A percentile compares a stretch with the other conserved stretches of the same genome.
Conservation (phyloP, 352 stramenopile species). For the Phytophthora sojae region DNA sequence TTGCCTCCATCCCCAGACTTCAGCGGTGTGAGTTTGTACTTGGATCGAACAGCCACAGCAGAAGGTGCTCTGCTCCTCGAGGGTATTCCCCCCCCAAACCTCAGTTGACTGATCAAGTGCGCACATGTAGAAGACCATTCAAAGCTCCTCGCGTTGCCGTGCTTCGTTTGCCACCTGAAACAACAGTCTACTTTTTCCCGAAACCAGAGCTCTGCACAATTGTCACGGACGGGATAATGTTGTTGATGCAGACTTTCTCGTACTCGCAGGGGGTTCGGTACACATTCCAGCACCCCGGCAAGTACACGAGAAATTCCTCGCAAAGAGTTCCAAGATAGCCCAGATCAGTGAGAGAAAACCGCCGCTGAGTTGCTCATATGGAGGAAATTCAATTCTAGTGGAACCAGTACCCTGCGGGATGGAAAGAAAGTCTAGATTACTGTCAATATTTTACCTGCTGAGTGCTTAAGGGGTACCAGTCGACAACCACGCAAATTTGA, state of each 20-base stretch:
- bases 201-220: not conserved
- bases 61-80: not conserved
- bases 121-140: not conserved
- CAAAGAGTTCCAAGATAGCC: not conserved
- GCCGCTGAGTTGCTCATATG: too few species aligned
- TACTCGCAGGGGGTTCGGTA: not conserved
- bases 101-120: not conserved
- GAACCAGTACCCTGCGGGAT: too few species aligned
- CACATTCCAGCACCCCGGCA: not conserved
- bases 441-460: too few species aligned
- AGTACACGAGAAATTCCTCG: not conserved
- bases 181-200: not conserved
- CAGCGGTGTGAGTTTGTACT: too few species aligned
- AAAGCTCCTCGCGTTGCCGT: not conserved
- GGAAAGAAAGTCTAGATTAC: too few species aligned
- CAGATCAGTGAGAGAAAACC: not conserved
- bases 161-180: not conserved
- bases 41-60: not conserved
- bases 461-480: too few species aligned
- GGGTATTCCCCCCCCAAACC: not conserved
- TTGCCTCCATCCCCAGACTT: not conserved
- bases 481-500: too few species aligned
- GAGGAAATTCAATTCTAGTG: too few species aligned
- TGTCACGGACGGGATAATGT: not conserved
- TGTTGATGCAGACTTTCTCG: not conserved